Evolutionary conservation across 169 alveolate genomes (phyloP).

Genomic region (Plasmodium malariae): DNA sequence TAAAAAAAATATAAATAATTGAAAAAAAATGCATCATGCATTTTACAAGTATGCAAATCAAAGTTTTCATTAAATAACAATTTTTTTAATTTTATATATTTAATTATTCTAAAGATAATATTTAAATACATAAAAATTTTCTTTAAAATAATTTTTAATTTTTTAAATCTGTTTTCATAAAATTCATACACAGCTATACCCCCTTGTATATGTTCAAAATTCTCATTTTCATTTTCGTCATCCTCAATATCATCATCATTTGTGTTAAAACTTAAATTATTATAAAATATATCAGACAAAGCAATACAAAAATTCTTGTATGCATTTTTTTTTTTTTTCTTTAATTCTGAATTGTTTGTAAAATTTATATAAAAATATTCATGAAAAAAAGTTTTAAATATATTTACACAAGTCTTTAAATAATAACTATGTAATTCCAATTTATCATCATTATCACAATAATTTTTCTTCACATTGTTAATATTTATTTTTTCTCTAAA

Average conservation of each 20-base stretch:
- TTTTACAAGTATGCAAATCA: slow-evolving; percentile 72
- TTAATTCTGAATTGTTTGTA: slow-evolving; percentile 35
- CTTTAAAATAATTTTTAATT: slow-evolving; percentile 37
- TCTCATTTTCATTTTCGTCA: slow-evolving; percentile 5
- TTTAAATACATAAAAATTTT: slow-evolving; percentile 72
- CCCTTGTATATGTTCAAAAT: slow-evolving; percentile 60
- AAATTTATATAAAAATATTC: slow-evolving; percentile 61
- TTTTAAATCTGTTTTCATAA: slow-evolving; percentile 45
- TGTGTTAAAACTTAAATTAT: slow-evolving; percentile 46
- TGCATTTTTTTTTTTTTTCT: slow-evolving; percentile 46
- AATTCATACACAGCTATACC: slow-evolving; percentile 60
- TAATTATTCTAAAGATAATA: slow-evolving; percentile 34
- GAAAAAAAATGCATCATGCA: slow-evolving; percentile 67
- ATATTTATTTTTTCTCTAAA: slow-evolving; percentile 41
- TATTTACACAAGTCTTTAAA: slow-evolving; percentile 44
- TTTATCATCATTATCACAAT: slow-evolving; percentile 50
- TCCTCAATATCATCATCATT: slow-evolving; percentile 29
- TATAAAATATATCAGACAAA: slow-evolving; percentile 51
- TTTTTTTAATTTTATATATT: slow-evolving; percentile 56
- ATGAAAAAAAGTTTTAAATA: slow-evolving; percentile 56
- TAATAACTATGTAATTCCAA: slow-evolving; percentile 49
- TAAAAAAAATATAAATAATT: slow-evolving; percentile 70
- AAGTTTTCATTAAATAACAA: slow-evolving; percentile 31
- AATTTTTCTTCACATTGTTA: slow-evolving; percentile 22
- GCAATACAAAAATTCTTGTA: slow-evolving; percentile 70